Evolutionary conservation across 768 basidiomycete species (phyloP).

Genomic region (Amanita thiersii): DNA sequence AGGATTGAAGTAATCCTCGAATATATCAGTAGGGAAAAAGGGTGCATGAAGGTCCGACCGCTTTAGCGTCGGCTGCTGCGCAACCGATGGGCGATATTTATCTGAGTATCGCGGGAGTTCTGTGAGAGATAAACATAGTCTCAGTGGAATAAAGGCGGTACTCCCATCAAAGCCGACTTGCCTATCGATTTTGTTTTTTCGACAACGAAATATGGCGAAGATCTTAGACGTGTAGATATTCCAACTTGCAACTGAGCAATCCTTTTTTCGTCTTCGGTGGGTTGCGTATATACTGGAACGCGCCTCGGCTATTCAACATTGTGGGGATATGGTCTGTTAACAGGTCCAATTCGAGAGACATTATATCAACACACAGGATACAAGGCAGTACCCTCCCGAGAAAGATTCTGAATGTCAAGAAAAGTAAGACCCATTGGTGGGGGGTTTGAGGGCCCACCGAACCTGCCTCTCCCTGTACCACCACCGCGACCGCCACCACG

Average conservation of each 20-base stretch:
- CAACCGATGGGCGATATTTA: conserved; percentile 61
- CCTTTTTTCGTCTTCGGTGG: conserved; percentile 54
- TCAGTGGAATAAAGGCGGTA: background rate
- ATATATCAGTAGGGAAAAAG: conserved; percentile 72
- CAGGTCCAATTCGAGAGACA: conserved; percentile 11
- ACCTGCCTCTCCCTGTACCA: conserved; percentile 53
- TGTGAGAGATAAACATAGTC: conserved; percentile 22
- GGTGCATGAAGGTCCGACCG: conserved; percentile 62
- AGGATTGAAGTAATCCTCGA: conserved; percentile 76
- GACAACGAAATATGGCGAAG: conserved; percentile 68
- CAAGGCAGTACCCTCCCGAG: conserved; percentile 66
- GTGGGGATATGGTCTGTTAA: conserved; percentile 12
- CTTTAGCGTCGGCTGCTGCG: conserved; percentile 59
- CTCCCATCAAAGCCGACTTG: conserved; percentile 11
- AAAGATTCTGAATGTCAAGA: conserved; percentile 69
- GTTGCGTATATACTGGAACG: conserved; percentile 63
- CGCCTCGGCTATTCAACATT: conserved; percentile 45
- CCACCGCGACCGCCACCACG: conserved; percentile 31
- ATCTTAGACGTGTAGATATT: conserved; percentile 54
- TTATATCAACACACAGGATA: conserved; percentile 62
- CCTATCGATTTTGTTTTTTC: conserved; percentile 63
- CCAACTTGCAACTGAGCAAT: conserved; percentile 62
- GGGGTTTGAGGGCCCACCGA: conserved; percentile 40
- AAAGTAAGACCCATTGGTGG: conserved; percentile 79
- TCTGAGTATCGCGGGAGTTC: conserved; percentile 80